A percentile compares a stretch with the other conserved stretches of the same genome.
phyloP scores from a whole-genome alignment of 176 grass and related monocot genomes.

The Guadua angustifolia region DNA sequence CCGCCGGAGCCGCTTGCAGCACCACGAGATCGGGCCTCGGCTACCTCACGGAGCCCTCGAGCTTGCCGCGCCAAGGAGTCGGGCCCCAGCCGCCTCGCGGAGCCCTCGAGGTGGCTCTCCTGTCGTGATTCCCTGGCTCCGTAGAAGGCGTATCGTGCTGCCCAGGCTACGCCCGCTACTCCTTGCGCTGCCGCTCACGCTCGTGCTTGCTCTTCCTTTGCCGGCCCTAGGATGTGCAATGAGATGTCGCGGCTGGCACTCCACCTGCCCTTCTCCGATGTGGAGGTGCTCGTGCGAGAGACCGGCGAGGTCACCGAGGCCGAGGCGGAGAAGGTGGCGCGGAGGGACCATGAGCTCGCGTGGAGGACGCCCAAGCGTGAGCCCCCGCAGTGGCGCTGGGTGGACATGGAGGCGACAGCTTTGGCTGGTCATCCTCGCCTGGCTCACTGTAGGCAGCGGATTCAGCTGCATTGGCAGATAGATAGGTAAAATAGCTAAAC shows the following conservation, averaged over 20 bases:
- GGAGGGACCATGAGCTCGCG: constrained; percentile 38
- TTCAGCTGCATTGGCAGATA: constrained; percentile 65
- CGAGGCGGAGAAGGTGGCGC: constrained; percentile 37
- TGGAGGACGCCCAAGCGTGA: constrained; percentile 44
- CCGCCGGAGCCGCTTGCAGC: no score
- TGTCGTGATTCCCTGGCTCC: no score
- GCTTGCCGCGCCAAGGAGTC: no score
- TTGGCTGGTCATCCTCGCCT: constrained; percentile 49
- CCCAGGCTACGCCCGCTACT: no score
- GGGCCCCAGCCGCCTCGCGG: no score
- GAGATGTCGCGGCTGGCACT: constrained; percentile 56
- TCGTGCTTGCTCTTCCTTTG: constrained; percentile 58
- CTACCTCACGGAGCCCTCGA: no score
- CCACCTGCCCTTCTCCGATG: constrained; percentile 48
- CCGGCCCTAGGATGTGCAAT: constrained; percentile 33
- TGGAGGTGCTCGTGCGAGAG: constrained; percentile 49
- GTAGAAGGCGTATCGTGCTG: no score
- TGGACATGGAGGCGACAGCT: constrained; percentile 54
- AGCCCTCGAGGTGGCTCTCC: no score
- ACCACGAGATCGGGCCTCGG: no score
- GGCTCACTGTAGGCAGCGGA: constrained; percentile 58
- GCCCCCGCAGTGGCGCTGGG: not conserved
- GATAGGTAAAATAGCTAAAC: constrained; percentile 47
- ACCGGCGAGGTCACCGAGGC: constrained; percentile 39
- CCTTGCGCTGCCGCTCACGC: constrained; percentile 55